Conservation (phyloP, 352 stramenopile genomes). For the Aphanomyces cochlioides region DNA sequence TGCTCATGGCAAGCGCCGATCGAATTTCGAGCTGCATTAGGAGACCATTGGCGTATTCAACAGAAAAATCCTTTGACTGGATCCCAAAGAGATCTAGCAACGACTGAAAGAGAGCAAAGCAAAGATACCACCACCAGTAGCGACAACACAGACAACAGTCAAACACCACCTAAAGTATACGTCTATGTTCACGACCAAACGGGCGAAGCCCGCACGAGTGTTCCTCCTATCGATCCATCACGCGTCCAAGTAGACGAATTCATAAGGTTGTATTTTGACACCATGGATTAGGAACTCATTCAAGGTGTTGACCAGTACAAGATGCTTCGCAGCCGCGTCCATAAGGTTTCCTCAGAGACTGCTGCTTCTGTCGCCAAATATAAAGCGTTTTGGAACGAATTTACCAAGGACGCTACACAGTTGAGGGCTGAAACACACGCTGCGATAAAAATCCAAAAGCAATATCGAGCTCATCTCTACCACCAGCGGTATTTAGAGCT, state of each 20-base stretch:
- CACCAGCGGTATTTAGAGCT: slow-evolving; percentile 42
- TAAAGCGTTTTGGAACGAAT: slow-evolving; percentile 61
- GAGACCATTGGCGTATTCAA: slow-evolving; percentile 41
- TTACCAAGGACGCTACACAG: slow-evolving; percentile 58
- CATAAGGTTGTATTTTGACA: no score
- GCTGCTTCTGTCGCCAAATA: slow-evolving; percentile 48
- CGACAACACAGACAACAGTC: background rate
- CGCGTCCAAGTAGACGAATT: slow-evolving; percentile 43
- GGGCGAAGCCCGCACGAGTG: slow-evolving; percentile 41
- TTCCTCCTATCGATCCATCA: slow-evolving; percentile 54
- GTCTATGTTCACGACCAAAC: slow-evolving; percentile 64
- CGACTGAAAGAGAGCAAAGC: background rate
- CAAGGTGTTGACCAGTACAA: slow-evolving; percentile 69
- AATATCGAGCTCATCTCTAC: slow-evolving; percentile 51
- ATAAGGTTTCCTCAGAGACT: slow-evolving; percentile 41
- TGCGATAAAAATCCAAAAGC: slow-evolving; percentile 57
- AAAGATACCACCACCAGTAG: background rate
- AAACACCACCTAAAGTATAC: slow-evolving; percentile 33
- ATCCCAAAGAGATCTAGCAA: background rate
- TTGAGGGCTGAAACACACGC: slow-evolving; percentile 45
- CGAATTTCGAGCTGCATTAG: slow-evolving; percentile 65
- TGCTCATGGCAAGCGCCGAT: slow-evolving; percentile 57
- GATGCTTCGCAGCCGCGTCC: slow-evolving; percentile 51
- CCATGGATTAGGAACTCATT: slow-evolving; percentile 7
- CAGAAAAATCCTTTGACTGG: background rate